Percentiles rank a stretch among this genome's conserved stretches.
These are phyloP conservation scores for Penicillium sp. DNA, from an alignment of 2,329 filamentous ascomycete genomes.

Conservation along the genomic window DNA sequence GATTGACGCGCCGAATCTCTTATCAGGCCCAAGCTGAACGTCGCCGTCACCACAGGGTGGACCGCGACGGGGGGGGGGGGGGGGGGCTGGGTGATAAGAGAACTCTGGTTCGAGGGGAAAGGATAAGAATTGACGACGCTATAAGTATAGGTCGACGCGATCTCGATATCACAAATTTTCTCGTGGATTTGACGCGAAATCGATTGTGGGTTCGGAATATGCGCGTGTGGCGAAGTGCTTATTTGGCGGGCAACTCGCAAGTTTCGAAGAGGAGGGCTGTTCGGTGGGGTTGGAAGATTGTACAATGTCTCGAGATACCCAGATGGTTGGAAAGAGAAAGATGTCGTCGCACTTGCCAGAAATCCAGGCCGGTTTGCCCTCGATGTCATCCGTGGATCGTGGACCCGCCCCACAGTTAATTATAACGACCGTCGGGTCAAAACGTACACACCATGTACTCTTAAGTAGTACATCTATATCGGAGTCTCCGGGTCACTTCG, in stretches of 20 bases:
- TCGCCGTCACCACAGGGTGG: slow-evolving; percentile 79
- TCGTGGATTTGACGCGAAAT: slow-evolving; percentile 9
- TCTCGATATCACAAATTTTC: slow-evolving; percentile 3
- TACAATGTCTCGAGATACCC: not conserved
- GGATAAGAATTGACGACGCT: slow-evolving; percentile 9
- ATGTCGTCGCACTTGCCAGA: not conserved
- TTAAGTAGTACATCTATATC: not conserved
- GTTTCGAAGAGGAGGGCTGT: not conserved
- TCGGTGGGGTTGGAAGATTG: not conserved
- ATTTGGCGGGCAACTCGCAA: not conserved
- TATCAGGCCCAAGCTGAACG: slow-evolving; percentile 64
- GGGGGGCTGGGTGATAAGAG: slow-evolving; percentile 43
- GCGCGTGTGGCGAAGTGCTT: slow-evolving; percentile 20
- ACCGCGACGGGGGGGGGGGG: slow-evolving; percentile 87
- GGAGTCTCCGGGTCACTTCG: not conserved
- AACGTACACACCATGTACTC: too few species aligned
- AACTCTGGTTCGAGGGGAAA: slow-evolving; percentile 20
- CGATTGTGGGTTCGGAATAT: slow-evolving; percentile 19
- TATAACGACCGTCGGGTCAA: not conserved
- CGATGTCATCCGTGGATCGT: slow-evolving; percentile 23
- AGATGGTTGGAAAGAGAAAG: not conserved
- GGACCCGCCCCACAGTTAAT: not conserved
- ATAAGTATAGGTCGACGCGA: slow-evolving; percentile 16
- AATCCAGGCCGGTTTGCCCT: slow-evolving; percentile 6
- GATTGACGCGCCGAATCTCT: slow-evolving; percentile 39